Evolutionary conservation across 1,284 basidiomycete species (phyloP).

Genomic region (Athelia psychrophila): DNA sequence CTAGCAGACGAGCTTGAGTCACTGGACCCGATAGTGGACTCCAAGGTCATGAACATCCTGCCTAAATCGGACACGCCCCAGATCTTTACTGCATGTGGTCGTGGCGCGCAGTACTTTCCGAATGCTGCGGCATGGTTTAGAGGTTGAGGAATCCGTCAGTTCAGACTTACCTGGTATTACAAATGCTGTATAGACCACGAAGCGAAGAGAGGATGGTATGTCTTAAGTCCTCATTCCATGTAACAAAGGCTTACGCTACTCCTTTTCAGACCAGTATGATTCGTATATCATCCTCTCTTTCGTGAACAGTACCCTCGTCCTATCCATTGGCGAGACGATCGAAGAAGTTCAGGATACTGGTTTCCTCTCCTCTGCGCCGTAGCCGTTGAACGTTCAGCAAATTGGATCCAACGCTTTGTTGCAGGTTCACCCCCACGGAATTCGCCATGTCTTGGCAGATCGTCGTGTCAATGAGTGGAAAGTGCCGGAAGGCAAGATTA

Average conservation of each 20-base stretch:
- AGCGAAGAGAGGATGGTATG: constrained; percentile 80
- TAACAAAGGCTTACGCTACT: constrained; percentile 4
- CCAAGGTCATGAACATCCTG: constrained; percentile 87
- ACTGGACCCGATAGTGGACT: constrained; percentile 86
- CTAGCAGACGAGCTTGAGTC: constrained; percentile 88
- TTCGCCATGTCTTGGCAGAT: constrained; percentile 88
- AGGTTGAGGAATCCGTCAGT: constrained; percentile 90
- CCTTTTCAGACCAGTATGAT: constrained; percentile 72
- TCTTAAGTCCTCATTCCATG: not conserved
- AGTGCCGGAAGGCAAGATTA: constrained; percentile 79
- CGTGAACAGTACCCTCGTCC: constrained; percentile 92
- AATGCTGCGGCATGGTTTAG: constrained; percentile 87
- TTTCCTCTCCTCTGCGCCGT: constrained; percentile 89
- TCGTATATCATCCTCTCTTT: constrained; percentile 97
- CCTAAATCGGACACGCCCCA: constrained; percentile 93
- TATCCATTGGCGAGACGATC: constrained; percentile 95
- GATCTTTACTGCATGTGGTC: constrained; percentile 88
- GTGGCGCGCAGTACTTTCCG: constrained; percentile 84
- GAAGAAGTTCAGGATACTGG: constrained; percentile 98
- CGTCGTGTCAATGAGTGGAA: constrained; percentile 93
- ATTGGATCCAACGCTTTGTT: constrained; percentile 89
- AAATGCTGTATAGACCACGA: constrained; percentile 95
- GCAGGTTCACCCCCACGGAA: constrained; percentile 93
- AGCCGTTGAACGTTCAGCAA: constrained; percentile 95
- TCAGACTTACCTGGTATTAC: constrained; percentile 94